These are phyloP conservation scores for Trichoderma aggressivum DNA, from an alignment of 2,329 filamentous ascomycete species.

Conservation along the genomic window DNA sequence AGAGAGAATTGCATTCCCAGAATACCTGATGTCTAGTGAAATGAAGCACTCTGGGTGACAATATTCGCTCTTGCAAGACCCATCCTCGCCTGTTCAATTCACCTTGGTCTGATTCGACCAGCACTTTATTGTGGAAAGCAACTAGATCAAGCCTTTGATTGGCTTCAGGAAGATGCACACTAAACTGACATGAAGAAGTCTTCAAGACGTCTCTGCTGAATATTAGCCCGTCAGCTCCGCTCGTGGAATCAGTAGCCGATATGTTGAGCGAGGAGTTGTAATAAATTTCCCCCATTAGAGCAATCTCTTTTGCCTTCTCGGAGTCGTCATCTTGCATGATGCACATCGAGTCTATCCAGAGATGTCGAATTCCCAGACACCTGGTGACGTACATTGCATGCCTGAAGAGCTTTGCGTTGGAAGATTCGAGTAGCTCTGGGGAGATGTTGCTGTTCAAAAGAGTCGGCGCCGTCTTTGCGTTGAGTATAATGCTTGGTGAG, in stretches of 20 bases:
- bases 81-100: conserved; percentile 17
- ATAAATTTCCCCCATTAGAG: conserved; percentile 23
- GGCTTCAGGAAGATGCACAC: neutral
- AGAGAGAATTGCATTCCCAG: neutral
- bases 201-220: neutral
- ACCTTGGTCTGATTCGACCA: neutral
- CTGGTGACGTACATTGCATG: neutral
- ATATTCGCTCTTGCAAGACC: conserved; percentile 15
- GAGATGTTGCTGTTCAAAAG: neutral
- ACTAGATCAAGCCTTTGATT: neutral
- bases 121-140: neutral
- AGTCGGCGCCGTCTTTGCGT: neutral
- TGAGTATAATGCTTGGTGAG: neutral
- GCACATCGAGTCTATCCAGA: conserved; percentile 14
- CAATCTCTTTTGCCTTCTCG: conserved; percentile 16
- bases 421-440: neutral
- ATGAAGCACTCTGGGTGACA: neutral
- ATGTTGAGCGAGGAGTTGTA: conserved; percentile 21
- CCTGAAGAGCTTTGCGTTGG: neutral
- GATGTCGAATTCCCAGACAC: neutral
- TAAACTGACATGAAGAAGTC: conserved; percentile 17
- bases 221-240: conserved; percentile 19
- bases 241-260: conserved; percentile 18
- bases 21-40: neutral
- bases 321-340: conserved; percentile 12